Evolutionary conservation across 1,284 basidiomycete genomes (phyloP), one percentile per base, ranked within the genome.

Genomic region (Moesziomyces sp.): DNA sequence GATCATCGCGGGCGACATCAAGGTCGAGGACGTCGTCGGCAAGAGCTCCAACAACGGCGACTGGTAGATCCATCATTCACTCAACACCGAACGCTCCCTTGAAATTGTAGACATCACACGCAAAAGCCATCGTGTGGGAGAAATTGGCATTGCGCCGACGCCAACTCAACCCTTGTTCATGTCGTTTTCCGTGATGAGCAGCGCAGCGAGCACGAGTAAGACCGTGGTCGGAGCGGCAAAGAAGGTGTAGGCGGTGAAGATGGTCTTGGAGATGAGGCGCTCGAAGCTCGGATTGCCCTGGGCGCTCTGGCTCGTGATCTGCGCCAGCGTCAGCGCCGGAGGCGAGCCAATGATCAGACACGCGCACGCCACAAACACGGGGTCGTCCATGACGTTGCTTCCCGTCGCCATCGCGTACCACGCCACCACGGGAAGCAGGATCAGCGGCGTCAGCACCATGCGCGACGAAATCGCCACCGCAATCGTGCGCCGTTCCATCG

Each of bases 221-320:
- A 83, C 64, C 5, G 82, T 83, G 14, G 80, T 81, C 0, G 82
- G 82, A 8, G 80, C 77, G 0, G 81, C 79, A 11, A 83, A 52
- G 38, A 83, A 60, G 5, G 78, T 74, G 50, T 83, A 83, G 26
- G 68, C 68, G 19, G 81, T 74, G 47, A 83, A 85, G 66, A 87
- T 87, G 0, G 87, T 87, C 72, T 86, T 87, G 46, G 85, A 86
- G 67, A 97, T 93, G 51, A 97, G 88, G 7, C 93, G 87, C 85
- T 97, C 94, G 81, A 97, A 96, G 0, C 92, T 91, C 79, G 93
- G 92, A 11, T 92, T 92, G 0, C 90, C 91, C 28, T 73, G 45
- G 6, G 72, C 77, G 3, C 90, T 92, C 5, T 92, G 92, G 85
- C 93, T 92, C 1, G 93, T 94, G 80, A 96, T 93, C 87, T 95